Base-by-base conservation (phyloP, 345 rosid species). In the Pugionium cornutum region DNA sequence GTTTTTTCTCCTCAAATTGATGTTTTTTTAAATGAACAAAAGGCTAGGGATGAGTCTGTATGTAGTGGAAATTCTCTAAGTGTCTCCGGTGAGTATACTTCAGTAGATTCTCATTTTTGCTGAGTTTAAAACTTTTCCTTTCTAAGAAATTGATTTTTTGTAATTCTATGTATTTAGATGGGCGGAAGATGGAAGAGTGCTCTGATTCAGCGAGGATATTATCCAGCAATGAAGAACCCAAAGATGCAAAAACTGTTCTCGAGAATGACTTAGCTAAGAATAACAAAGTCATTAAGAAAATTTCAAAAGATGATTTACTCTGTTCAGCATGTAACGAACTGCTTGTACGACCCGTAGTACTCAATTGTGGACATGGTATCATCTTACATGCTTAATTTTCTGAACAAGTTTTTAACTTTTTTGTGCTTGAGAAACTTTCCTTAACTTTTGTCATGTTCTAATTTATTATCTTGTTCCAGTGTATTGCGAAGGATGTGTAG, bases 331-430 rank as follows among this genome's bases (percentile, higher is more conserved):
- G 97, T 85, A 82, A 82, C 66, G 81, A 87, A 63, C 64, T 89
- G 60, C 84, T 84, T 10, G 69, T 80, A 53, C 80, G 51, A 58
- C 91, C 97, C 0, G 80, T 86, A 34, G 84, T 72, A 62, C 91
- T 89, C 70, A 89, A 92, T 63, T 92, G 92, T 43, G 95, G 96
- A 70, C 95, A 92, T 72, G 98, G 98, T 92, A 87, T 27, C 10
- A 49, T 63, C 70, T 54, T 50, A 43, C 42, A 30, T 57, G 2
- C 48, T 41, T 66, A 1, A 27, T 26, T 18, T 18, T 41, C 3
- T 39, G 18, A 18, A n/a, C 41, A 7, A 3, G 52, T 47, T 8
- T 46, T 40, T 30, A 27, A 32, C 4, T 53, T 53, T 29, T 8
- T 0, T 9, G 10, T 48, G 47, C 66, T 35, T 48, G 45, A 70